A percentile compares a stretch with the other conserved stretches of the same genome.
phyloP scores from a whole-genome alignment of 768 basidiomycete species.

The Suillus paluster region DNA sequence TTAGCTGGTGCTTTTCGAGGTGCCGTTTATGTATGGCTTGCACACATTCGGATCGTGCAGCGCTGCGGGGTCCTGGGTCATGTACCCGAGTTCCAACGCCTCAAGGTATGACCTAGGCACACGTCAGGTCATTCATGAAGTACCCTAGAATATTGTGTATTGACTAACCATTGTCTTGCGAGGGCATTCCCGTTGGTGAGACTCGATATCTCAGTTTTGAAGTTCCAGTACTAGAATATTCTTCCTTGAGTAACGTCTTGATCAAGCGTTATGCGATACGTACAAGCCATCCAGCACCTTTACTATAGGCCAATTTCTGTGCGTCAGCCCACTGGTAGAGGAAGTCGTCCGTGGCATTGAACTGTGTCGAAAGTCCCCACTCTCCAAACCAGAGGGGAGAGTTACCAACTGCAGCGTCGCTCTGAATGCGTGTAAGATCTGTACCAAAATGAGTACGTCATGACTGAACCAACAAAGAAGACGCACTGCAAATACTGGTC shows the following conservation, averaged over 20 bases:
- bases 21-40: constrained; percentile 41
- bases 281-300: constrained; percentile 70
- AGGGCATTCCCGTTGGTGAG: constrained; percentile 47
- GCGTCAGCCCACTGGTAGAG: constrained; percentile 74
- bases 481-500: constrained; percentile 69
- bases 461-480: background rate
- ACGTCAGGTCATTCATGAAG: background rate
- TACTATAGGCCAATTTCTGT: constrained; percentile 66
- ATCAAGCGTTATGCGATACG: constrained; percentile 27
- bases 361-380: constrained; percentile 69
- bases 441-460: background rate
- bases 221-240: constrained; percentile 64
- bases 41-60: constrained; percentile 62
- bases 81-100: constrained; percentile 58
- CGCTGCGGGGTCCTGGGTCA: constrained; percentile 63
- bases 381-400: constrained; percentile 61
- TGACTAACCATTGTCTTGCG: constrained; percentile 66
- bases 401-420: constrained; percentile 48
- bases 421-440: constrained; percentile 65
- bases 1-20: constrained; percentile 15
- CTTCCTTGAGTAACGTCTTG: background rate
- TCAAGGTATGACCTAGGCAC: constrained; percentile 70
- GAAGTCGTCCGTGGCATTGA: constrained; percentile 65
- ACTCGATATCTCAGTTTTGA: constrained; percentile 66
- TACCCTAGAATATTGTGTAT: constrained; percentile 6